Base-by-base conservation (phyloP, 495 filamentous ascomycete genomes). In the Hypoxylon fragiforme region DNA sequence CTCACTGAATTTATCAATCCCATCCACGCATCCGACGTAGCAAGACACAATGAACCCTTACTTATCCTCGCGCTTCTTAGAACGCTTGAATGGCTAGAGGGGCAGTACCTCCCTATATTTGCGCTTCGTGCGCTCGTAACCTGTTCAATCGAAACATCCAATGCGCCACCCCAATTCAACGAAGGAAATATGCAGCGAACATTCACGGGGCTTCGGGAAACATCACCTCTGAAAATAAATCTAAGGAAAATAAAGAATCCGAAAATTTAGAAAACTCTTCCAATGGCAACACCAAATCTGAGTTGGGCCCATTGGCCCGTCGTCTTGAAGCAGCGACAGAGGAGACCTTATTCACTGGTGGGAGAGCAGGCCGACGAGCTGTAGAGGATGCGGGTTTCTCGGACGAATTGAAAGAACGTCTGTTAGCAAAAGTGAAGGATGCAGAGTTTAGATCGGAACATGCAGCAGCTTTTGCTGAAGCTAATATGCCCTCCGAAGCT, bases 301-400 rank as follows among this genome's bases (percentile, higher is more conserved):
- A 75, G 44, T 60, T 26, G 7, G 83, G 89, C 2, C 81, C 89
- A 14, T 87, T 96, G 88, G 77, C 83, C 2, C 77, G 86, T 26
- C 82, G 89, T 18, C 77, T 96, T 20, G 75, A 83, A 34, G 78
- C 90, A 65, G 88, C 94, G 67, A 92, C 88, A 21, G 90, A 95
- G 66, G 86, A 94, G 43, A 80, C 79, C 4, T 72, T 96, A 18
- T 73, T 91, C 19, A 81, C 81, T 50, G 88, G 86, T 13, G 86
- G 89, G 16, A 79, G 81, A 52, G 81, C 85, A 34, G 86, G 89
- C 30, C 79, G 73, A 36, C 86, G 85, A 62, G 88, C 87, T n/a
- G 77, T 96, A 11, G 77, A 88, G 62, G 87, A 95, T 47, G 90
- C 89, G 38, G 89, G 89, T 21, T 96, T 98, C 74, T 87, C 85